Base-by-base conservation (phyloP, 169 alveolate genomes). In the Cryptosporidium sp. region DNA sequence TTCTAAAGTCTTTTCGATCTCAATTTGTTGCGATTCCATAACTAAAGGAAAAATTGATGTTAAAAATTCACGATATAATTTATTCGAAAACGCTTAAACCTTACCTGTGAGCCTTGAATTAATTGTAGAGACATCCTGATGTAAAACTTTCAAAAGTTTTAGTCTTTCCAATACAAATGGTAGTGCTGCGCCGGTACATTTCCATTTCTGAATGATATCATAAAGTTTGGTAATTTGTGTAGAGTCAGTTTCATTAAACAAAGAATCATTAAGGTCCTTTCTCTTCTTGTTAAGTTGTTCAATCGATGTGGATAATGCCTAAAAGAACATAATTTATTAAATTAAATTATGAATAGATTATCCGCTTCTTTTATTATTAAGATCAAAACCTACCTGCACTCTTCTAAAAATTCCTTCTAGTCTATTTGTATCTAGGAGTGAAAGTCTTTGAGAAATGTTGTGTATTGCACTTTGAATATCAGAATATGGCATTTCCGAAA, bases 381-480 rank as follows among this genome's bases (percentile, higher is more conserved):
- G 7, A 3, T 45, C 21, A 21, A n/a, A 33, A 73, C 86, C 18
- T 60, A 73, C 86, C 86, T 92, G 94, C 48, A 92, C 87, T 62
- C 92, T 91, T 33, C 92, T 86, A 62, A 91, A 91, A 68, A 92
- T 92, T 31, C 85, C 92, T 39, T 92, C 94, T 52, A 92, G 71
- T 84, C 92, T 87, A 29, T 65, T 92, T 56, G 93, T 61, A 84
- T 92, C 94, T 53, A 92, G 85, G 23, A 92, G 85, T 14, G 93
- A 85, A 61, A 92, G 73, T 75, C 80, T 92, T 80, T 69, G 91
- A 45, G 92, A 86, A 70, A 92, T 70, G 69, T 71, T 91, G 67
- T 91, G 53, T 37, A 92, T 92, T 60, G 94, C 94, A 10, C 87
- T 85, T 61, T 92, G 92, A 31, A 92, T 75, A 51, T 92, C 94